Evolutionary conservation across 2,329 filamentous ascomycete genomes (phyloP).

Genomic region (Colletotrichum orbiculare): DNA sequence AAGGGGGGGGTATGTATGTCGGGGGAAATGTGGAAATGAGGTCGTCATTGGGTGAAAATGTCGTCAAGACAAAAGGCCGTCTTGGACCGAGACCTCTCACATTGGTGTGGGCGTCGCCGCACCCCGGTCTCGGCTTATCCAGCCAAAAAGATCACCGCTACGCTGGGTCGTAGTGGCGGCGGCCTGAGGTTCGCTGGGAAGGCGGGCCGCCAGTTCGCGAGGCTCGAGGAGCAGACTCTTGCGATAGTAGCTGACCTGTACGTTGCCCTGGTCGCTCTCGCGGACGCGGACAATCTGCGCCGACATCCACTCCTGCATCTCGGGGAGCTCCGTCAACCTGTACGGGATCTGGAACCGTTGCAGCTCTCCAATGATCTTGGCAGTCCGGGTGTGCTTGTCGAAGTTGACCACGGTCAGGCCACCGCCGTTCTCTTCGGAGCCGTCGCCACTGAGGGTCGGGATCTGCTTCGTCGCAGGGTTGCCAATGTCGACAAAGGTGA

Average conservation of each 20-base stretch:
- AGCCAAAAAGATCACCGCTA: slow-evolving; percentile 58
- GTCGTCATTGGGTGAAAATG: slow-evolving; percentile 12
- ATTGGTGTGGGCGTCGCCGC: slow-evolving; percentile 33
- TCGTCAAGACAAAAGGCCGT: slow-evolving; percentile 6
- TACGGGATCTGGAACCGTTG: slow-evolving; percentile 98
- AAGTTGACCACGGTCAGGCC: slow-evolving; percentile 92
- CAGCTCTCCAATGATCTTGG: slow-evolving; percentile 94
- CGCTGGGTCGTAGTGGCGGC: slow-evolving; percentile 40
- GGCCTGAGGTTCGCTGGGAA: slow-evolving; percentile 45
- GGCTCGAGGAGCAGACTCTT: slow-evolving; percentile 89
- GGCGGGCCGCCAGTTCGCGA: slow-evolving; percentile 59
- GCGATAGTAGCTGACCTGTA: slow-evolving; percentile 77
- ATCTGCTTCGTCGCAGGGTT: slow-evolving; percentile 88
- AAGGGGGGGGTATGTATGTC: slow-evolving; percentile 30
- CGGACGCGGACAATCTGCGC: slow-evolving; percentile 83
- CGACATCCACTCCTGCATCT: slow-evolving; percentile 94
- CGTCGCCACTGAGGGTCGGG: slow-evolving; percentile 56
- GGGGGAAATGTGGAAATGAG: slow-evolving; percentile 30
- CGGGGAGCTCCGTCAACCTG: slow-evolving; percentile 81
- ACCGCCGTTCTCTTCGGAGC: slow-evolving; percentile 68
- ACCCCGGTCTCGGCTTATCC: slow-evolving; percentile 61
- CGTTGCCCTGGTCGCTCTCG: slow-evolving; percentile 63
- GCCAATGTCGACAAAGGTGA: slow-evolving; percentile 95
- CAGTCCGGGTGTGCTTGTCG: slow-evolving; percentile 94
- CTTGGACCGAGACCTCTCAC: slow-evolving; percentile 13